Evolutionary conservation across 2,329 filamentous ascomycete species (phyloP), one percentile per base, ranked within the genome.

Genomic region (Saccharata proteae): DNA sequence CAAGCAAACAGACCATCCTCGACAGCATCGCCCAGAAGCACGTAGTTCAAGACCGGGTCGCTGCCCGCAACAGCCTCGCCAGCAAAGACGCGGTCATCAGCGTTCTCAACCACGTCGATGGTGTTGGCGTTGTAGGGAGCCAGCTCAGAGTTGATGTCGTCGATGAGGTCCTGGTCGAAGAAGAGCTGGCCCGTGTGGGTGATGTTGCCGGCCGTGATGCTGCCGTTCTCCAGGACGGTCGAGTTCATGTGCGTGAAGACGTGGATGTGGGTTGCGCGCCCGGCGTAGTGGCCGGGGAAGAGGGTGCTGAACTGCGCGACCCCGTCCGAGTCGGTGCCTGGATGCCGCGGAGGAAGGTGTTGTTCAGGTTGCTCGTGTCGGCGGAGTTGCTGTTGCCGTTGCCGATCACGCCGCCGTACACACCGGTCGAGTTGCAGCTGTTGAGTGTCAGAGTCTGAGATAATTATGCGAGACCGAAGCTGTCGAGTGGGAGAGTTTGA

Each of bases 141-240:
- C 10, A 49, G 48, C 38, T 72, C 64, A 34, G 77, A 68, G 22
- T 56, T 41, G n/a, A 48, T 39, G 26, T 50, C 39, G 16, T 43
- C 43, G 40, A 71, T 64, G 8, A 79, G 63, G 38, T 61, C 57
- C 47, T 77, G 66, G 48, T 79, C 71, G 35, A 74, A 74, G 61
- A 74, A 79, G 30, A 74, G 47, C 48, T 80, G 75, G 11, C 74
- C 74, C 17, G 77, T 62, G 52, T 79, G 73, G 18, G 31, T 15
- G 25, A 33, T 8, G 24, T 33, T 24, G 6, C 67, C 64, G 35
- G 69, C 62, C 29, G 54, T 58, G 30, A 54, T 58, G 11, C 69
- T 68, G 30, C 65, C 67, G 44, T 66, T 72, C 30, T 56, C 39
- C 25, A 33, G 25, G 24, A 22, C 16, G 15, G 27, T 18, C 5